Percentiles rank a stretch among this genome's conserved stretches.
Conservation (phyloP, 176 grass and related monocot species). For the Metroxylon sagu region DNA sequence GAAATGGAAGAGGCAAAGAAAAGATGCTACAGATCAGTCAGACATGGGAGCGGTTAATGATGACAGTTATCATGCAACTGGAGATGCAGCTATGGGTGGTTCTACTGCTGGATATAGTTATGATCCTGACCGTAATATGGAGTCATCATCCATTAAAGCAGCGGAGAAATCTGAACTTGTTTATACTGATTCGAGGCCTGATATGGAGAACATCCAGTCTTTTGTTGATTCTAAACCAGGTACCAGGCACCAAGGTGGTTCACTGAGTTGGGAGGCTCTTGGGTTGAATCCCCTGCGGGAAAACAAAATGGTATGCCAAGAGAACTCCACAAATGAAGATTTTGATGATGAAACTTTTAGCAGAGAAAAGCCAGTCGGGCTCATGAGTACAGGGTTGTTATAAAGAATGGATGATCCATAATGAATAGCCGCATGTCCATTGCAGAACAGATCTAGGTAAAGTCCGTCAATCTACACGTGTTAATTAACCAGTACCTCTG, state of each 20-base stretch:
- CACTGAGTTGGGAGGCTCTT: slow-evolving; percentile 23
- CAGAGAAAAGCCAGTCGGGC: slow-evolving; percentile 11
- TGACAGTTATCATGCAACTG: slow-evolving; percentile 22
- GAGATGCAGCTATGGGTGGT: slow-evolving; percentile 23
- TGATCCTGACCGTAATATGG: slow-evolving; percentile 30
- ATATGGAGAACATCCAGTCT: slow-evolving; percentile 18
- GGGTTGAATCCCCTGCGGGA: slow-evolving; percentile 18
- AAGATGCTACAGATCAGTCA: slow-evolving; percentile 58
- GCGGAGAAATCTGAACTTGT: slow-evolving; percentile 27
- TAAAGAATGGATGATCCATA: slow-evolving; percentile 35
- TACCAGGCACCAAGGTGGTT: slow-evolving; percentile 16
- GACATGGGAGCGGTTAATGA: slow-evolving; percentile 43
- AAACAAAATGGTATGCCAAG: slow-evolving; percentile 32
- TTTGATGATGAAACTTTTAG: slow-evolving; percentile 44
- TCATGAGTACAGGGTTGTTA: slow-evolving; percentile 30
- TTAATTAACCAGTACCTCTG: too few species aligned
- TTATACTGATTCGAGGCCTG: slow-evolving; percentile 10
- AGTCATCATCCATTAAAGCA: slow-evolving; percentile 15
- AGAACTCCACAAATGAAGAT: slow-evolving; percentile 44
- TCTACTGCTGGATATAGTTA: slow-evolving; percentile 18
- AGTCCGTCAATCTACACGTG: too few species aligned
- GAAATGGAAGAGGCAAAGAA: slow-evolving; percentile 96
- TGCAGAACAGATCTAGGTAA: too few species aligned
- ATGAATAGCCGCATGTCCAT: slow-evolving; percentile 5
- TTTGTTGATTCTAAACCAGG: slow-evolving; percentile 19